A percentile compares a stretch with the other conserved stretches of the same genome.
Evolutionary conservation across 148 eudicot genomes (phyloP).

Genomic region (Fagopyrum tataricum): DNA sequence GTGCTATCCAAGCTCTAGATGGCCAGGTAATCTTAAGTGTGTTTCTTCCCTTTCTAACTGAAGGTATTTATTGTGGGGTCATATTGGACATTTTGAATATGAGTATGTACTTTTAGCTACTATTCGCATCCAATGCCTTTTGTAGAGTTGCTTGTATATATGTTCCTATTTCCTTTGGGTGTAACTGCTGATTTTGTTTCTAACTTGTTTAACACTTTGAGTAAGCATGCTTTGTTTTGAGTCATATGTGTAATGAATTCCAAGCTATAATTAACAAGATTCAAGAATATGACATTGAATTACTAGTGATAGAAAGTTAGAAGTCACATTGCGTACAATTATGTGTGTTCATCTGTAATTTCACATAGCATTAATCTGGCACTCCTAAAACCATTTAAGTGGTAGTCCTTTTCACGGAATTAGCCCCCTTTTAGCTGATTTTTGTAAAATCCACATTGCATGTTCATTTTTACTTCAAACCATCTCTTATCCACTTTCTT

Average conservation of each 20-base stretch:
- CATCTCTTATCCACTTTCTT: no score
- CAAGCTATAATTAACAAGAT: background rate
- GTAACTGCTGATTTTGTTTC: background rate
- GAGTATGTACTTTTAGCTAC: background rate
- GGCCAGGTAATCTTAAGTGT: conserved; percentile 45
- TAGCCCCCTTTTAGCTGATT: no score
- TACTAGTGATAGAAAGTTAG: background rate
- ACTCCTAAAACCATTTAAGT: background rate
- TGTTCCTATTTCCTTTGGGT: background rate
- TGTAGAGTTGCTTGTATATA: background rate
- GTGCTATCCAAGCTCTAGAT: conserved; percentile 85
- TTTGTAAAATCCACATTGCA: no score
- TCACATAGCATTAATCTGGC: background rate
- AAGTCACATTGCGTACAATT: background rate
- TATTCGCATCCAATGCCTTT: background rate
- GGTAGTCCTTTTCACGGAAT: no score
- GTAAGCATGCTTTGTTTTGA: background rate
- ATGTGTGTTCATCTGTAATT: background rate
- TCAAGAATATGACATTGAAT: background rate
- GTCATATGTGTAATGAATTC: background rate
- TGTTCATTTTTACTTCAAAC: no score
- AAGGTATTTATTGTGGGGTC: background rate
- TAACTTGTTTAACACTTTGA: background rate
- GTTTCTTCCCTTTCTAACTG: background rate
- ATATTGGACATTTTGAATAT: background rate